phyloP scores from a whole-genome alignment of 2,329 filamentous ascomycete species.

The Pyrenochaeta sp. region DNA sequence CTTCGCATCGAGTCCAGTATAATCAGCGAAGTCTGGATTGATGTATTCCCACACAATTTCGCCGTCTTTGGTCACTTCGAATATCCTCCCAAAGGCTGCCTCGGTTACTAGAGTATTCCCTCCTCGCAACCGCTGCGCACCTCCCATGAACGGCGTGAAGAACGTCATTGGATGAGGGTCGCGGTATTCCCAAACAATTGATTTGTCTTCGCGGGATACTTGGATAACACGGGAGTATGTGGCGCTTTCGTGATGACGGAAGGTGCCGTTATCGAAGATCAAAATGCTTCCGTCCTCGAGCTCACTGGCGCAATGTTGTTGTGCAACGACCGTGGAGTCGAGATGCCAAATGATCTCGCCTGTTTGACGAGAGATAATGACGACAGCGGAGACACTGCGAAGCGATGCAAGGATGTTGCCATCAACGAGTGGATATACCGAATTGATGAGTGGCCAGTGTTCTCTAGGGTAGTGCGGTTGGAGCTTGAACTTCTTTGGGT shows the following conservation, averaged over 20 bases:
- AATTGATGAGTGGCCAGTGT: constrained; percentile 59
- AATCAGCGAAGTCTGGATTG: constrained; percentile 53
- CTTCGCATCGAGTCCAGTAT: constrained; percentile 43
- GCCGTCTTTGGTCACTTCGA: constrained; percentile 55
- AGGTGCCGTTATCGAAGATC: constrained; percentile 59
- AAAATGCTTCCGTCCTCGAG: constrained; percentile 54
- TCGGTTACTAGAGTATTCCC: constrained; percentile 57
- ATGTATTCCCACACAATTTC: constrained; percentile 57
- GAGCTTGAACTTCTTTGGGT: constrained; percentile 50
- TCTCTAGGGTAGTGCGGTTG: constrained; percentile 53
- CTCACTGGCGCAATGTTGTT: constrained; percentile 57
- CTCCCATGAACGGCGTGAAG: constrained; percentile 60
- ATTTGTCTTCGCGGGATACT: constrained; percentile 49
- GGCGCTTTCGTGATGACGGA: constrained; percentile 51
- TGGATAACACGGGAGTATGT: constrained; percentile 56
- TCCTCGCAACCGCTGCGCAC: constrained; percentile 52
- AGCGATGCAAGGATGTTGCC: constrained; percentile 56
- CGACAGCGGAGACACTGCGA: constrained; percentile 53
- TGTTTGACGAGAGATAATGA: constrained; percentile 53
- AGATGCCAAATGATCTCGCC: constrained; percentile 56
- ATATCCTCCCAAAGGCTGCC: constrained; percentile 54
- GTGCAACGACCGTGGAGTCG: constrained; percentile 50
- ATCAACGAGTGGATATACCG: constrained; percentile 50
- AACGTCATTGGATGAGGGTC: constrained; percentile 53
- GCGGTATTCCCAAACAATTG: constrained; percentile 56